Evolutionary conservation across 2,329 filamentous ascomycete species (phyloP), one percentile per base, ranked within the genome.

Genomic region (Pseudogymnoascus sp.): DNA sequence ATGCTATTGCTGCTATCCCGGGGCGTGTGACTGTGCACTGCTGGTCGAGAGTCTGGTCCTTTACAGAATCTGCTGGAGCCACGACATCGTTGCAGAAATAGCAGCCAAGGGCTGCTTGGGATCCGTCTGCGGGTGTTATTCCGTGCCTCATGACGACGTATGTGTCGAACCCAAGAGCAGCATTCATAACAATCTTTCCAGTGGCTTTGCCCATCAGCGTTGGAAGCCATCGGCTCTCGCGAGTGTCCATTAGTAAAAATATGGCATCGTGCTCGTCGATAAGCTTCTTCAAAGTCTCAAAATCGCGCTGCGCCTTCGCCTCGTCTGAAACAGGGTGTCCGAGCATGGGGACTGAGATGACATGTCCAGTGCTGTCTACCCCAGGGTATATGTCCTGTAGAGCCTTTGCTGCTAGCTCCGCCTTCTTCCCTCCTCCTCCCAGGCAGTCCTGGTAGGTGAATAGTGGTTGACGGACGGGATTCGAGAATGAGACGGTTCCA

Each of bases 31-130:
- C 94, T 0, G 94, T 99, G 75, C 94, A 99, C 76, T 97, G 94
- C 74, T 99, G 94, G 73, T 99, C 94, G 9, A 99, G 85, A 0
- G 94, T 97, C 69, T 92, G 90, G 70, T 96, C 92, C 75, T 93
- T 96, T 72, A 96, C 84, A 2, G 92, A 96, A 77, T 97, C 91
- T 65, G 88, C 88, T 22, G 94, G 94, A 5, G 93, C 91, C 59
- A 97, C 93, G 25, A 99, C 93, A 73, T 99, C 94, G 70, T 96
- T 97, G 77, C 94, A 99, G 75, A 97, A 99, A 74, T 99, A 99
- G 76, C 94, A 99, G 8, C 94, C 94, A 25, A 97, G 80, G 25
- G 90, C 85, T 60, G 85, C 79, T 61, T 84, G 79, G n/a, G 77
- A 80, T 9, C 83, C 79, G 60, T 80, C 77, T 42, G 76, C 73